Conservation (phyloP, 2,329 filamentous ascomycete species). For the Clonostachys sp. region DNA sequence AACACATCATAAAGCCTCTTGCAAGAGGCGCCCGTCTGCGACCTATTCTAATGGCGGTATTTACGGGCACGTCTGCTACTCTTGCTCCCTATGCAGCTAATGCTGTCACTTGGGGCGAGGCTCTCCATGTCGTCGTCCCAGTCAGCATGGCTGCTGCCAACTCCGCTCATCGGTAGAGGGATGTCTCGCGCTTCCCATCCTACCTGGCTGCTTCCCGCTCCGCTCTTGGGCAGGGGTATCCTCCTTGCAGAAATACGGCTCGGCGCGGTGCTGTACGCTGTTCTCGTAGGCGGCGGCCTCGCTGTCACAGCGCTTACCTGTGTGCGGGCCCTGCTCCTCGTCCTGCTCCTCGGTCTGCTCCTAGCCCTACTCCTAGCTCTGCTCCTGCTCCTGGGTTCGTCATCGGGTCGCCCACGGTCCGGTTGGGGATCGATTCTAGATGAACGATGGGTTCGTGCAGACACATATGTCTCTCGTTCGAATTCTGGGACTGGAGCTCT, state of each 20-base stretch:
- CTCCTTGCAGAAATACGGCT: constrained; percentile 1
- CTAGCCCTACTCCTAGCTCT: not conserved
- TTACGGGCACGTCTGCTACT: constrained; percentile 10
- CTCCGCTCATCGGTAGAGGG: constrained; percentile 33
- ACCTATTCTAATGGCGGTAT: not conserved
- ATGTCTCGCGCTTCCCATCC: constrained; percentile 19
- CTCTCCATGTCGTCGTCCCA: constrained; percentile 47
- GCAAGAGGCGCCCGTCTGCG: no score
- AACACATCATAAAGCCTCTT: no score
- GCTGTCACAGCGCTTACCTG: not conserved
- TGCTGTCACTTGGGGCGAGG: constrained; percentile 56
- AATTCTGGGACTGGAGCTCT: not conserved
- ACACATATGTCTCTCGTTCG: not conserved
- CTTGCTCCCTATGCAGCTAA: constrained; percentile 51
- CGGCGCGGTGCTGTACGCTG: not conserved
- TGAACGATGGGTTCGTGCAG: constrained; percentile 12
- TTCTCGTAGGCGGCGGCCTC: not conserved
- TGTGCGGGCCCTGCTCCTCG: not conserved
- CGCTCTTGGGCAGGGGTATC: constrained; percentile 7
- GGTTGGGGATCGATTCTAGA: constrained; percentile 10
- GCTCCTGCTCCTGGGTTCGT: not conserved
- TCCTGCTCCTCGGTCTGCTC: not conserved
- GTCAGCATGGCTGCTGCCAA: constrained; percentile 31
- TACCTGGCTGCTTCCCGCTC: constrained; percentile 10
- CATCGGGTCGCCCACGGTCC: not conserved